These are phyloP conservation scores for Aureobasidium sp. DNA, from an alignment of 2,329 filamentous ascomycete genomes.

Conservation along the genomic window DNA sequence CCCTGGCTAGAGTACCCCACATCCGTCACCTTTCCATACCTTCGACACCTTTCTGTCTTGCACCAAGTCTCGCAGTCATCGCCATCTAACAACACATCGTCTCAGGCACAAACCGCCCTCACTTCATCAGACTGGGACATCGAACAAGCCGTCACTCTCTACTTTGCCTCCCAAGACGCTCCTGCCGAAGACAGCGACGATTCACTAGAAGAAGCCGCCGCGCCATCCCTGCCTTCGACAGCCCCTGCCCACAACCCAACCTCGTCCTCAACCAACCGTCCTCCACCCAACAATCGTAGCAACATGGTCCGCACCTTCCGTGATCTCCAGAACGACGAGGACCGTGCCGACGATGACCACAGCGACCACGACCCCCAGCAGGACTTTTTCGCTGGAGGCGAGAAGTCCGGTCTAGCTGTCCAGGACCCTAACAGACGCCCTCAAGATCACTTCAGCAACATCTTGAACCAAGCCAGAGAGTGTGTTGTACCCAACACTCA, in stretches of 20 bases:
- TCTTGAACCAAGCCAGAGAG: constrained; percentile 42
- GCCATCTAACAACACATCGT: not conserved
- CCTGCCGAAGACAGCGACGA: constrained; percentile 29
- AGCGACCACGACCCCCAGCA: constrained; percentile 54
- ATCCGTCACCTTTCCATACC: constrained; percentile 4
- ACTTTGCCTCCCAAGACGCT: constrained; percentile 34
- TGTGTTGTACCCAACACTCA: constrained; percentile 22
- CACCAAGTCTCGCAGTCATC: not conserved
- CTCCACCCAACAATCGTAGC: constrained; percentile 18
- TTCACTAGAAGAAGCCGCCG: constrained; percentile 19
- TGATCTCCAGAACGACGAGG: constrained; percentile 40
- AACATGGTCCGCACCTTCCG: constrained; percentile 37
- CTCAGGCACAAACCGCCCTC: constrained; percentile 39
- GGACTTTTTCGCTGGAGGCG: constrained; percentile 75
- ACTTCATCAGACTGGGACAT: constrained; percentile 40
- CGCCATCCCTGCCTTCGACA: constrained; percentile 15
- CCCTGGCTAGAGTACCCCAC: not conserved
- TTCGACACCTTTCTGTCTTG: not conserved
- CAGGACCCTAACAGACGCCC: constrained; percentile 46
- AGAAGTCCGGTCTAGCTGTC: constrained; percentile 70
- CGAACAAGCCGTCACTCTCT: constrained; percentile 38
- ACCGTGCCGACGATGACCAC: constrained; percentile 53
- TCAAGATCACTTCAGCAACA: constrained; percentile 44
- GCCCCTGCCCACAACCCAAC: constrained; percentile 13
- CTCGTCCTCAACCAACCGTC: constrained; percentile 16